Conservation (phyloP, 140 eudicot species). For the Erigeron philadelphicus region DNA sequence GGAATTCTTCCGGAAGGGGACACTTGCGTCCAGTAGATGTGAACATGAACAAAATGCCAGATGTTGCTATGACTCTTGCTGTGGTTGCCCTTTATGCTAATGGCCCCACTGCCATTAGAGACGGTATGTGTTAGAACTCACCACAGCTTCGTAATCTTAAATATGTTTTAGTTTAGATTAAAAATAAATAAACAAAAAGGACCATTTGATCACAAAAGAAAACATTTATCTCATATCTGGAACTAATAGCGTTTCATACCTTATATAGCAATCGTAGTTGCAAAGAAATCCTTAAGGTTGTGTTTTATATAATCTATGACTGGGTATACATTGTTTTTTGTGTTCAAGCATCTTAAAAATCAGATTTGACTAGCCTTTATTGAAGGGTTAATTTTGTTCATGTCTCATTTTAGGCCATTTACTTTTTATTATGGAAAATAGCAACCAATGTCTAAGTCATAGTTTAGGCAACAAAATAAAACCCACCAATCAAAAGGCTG, state of each 20-base stretch:
- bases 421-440: too few relatives aligned
- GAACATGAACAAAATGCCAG: constrained; percentile 97
- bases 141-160: neutral
- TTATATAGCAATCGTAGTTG: neutral
- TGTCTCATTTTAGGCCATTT: too few relatives aligned
- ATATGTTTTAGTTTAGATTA: neutral
- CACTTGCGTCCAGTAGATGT: constrained; percentile 68
- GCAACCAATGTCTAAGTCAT: too few relatives aligned
- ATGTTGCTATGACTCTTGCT: constrained; percentile 95
- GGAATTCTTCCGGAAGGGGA: constrained; percentile 57
- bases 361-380: too few relatives aligned
- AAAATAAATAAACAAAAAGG: neutral
- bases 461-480: too few relatives aligned
- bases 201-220: neutral
- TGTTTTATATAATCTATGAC: too few relatives aligned
- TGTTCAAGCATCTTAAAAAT: too few relatives aligned
- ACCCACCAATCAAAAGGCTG: neutral
- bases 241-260: neutral
- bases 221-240: neutral
- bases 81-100: constrained; percentile 83
- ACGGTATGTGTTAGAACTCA: constrained; percentile 39
- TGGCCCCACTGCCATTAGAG: constrained; percentile 87
- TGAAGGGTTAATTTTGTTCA: too few relatives aligned
- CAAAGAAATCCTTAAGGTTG: neutral
- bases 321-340: too few relatives aligned